These are phyloP conservation scores for Xylaria telfairii DNA, from an alignment of 495 filamentous ascomycete species.

Conservation along the genomic window DNA sequence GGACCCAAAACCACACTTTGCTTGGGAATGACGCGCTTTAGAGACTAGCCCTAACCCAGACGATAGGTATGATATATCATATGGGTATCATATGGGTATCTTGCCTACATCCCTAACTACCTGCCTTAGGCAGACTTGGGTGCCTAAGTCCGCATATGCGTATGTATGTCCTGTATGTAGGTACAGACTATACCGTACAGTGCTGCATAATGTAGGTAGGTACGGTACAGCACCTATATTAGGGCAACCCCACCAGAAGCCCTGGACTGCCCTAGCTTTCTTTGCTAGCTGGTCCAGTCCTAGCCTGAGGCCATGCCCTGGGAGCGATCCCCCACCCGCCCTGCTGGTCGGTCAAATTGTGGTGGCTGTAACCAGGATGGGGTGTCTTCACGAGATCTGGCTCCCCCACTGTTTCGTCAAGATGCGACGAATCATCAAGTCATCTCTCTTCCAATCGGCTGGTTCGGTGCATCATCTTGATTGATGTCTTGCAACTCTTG, in stretches of 20 bases:
- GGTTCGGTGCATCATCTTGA: background rate
- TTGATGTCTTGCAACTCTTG: constrained; percentile 5
- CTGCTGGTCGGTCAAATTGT: background rate
- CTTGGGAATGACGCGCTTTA: background rate
- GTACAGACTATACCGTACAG: too few species aligned
- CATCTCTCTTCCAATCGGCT: constrained; percentile 6
- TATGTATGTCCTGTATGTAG: too few species aligned
- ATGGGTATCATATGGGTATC: too few species aligned
- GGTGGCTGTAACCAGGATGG: background rate
- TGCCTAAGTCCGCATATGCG: too few species aligned
- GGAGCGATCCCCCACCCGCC: background rate
- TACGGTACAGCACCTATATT: background rate
- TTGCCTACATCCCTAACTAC: too few species aligned
- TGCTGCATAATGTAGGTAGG: too few species aligned
- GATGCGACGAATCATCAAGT: background rate
- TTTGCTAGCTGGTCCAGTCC: background rate
- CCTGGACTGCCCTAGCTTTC: background rate
- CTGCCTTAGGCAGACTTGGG: too few species aligned
- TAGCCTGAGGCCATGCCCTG: background rate
- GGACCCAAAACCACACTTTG: background rate
- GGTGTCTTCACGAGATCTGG: background rate
- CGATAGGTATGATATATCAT: too few species aligned
- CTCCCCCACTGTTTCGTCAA: background rate
- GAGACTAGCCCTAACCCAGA: constrained; percentile 9
- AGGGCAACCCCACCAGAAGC: background rate